phyloP scores from a whole-genome alignment of 2,329 filamentous ascomycete genomes.

The Cryphonectria japonica region DNA sequence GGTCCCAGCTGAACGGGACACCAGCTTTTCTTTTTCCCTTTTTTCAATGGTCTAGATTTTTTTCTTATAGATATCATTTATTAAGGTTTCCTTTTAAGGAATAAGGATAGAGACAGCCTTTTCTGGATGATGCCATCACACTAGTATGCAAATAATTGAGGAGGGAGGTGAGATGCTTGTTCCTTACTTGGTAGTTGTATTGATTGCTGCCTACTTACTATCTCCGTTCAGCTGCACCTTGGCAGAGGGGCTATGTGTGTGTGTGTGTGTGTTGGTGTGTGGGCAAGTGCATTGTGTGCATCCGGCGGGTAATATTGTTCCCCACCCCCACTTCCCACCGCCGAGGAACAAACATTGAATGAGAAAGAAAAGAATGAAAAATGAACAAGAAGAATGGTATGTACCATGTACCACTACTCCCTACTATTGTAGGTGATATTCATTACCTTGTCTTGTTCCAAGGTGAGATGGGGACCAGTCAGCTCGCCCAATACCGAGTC shows the following conservation, averaged over 20 bases:
- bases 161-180: too few species aligned
- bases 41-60: neutral
- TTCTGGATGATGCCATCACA: neutral
- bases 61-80: neutral
- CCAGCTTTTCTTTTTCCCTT: too few species aligned
- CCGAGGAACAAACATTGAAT: too few species aligned
- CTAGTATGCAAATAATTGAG: too few species aligned
- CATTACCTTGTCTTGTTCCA: neutral
- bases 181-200: too few species aligned
- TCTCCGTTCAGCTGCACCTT: too few species aligned
- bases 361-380: too few species aligned
- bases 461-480: neutral
- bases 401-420: neutral
- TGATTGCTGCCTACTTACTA: too few species aligned
- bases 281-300: too few species aligned
- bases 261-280: too few species aligned
- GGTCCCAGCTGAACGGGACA: neutral
- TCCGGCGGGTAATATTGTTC: neutral
- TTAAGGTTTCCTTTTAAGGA: neutral
- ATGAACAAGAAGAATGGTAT: neutral
- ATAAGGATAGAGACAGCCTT: neutral
- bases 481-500: neutral
- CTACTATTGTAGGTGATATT: neutral
- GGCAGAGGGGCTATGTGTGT: too few species aligned
- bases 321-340: too few species aligned